Base-by-base conservation (phyloP, 2,329 filamentous ascomycete genomes). In the Colletotrichum sp. region DNA sequence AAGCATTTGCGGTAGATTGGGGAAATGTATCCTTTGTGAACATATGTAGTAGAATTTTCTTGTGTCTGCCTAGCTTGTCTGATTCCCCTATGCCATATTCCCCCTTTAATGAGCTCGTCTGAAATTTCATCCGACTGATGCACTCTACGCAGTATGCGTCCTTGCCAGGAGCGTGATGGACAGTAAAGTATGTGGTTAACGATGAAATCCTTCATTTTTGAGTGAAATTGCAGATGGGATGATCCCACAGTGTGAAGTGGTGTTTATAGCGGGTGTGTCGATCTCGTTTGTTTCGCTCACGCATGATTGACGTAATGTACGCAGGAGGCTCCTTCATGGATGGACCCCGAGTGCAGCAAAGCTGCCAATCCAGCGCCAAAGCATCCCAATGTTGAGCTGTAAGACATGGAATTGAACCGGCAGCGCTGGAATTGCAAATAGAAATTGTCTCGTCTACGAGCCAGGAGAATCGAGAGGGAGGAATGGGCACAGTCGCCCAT, bases 21-120 rank as follows among this genome's bases (percentile, higher is more conserved):
- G 79, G 79, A 81, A 79, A 82, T 81, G 80, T 83, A 80, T 82
- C 83, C 80, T 83, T 83, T 86, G 85, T 87, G 83, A 86, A 86
- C 85, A 86, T 84, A 83, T 85, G 81, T 86, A 85, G 84, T 85
- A 86, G 84, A 87, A 84, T 84, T 82, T 72, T 77, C 58, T 75
- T 75, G 64, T 73, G 69, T 66, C 65, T 73, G 73, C 73, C 69
- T 75, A 75, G 70, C 69, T 75, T 73, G 73, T 66, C 70, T 75
- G 71, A 69, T 72, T 73, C 55, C 56, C 34, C 69, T 58, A 70
- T 58, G 64, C 52, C 61, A 58, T 68, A 59, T 59, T 30, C 13
- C 28, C 36, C 64, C 61, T 30, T 59, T 59, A 52, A 38, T 14
- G 32, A 34, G 21, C 26, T 38, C 48, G n/a, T 70, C 32, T 62